A percentile compares a stretch with the other conserved stretches of the same genome.
phyloP scores from a whole-genome alignment of 352 stramenopile genomes.

The Phytophthora lateralis region DNA sequence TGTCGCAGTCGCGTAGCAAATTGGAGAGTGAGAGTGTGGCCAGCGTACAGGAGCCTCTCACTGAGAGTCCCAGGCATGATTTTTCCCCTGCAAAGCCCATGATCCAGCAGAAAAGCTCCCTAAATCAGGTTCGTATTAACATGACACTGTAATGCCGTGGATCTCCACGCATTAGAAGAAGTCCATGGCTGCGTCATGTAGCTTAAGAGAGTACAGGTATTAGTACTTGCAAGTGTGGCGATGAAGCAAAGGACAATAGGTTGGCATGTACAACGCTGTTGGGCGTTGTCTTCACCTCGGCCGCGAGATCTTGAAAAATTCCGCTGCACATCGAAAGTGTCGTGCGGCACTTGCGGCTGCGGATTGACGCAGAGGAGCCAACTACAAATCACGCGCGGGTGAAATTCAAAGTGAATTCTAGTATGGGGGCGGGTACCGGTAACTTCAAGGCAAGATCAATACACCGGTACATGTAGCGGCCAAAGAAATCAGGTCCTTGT shows the following conservation, averaged over 20 bases:
- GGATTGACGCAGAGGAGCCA: conserved; percentile 5
- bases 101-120: conserved; percentile 8
- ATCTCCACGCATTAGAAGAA: too few species aligned
- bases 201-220: too few species aligned
- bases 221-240: too few species aligned
- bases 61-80: not conserved
- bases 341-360: conserved; percentile 4
- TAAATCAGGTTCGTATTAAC: not conserved
- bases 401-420: too few species aligned
- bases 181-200: too few species aligned
- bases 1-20: conserved; percentile 9
- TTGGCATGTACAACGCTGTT: too few species aligned
- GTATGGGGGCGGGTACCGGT: too few species aligned
- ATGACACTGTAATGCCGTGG: not conserved
- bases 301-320: conserved; percentile 7
- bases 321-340: conserved; percentile 15
- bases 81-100: conserved; percentile 17
- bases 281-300: not conserved
- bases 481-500: too few species aligned
- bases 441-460: too few species aligned
- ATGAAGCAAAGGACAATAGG: not conserved
- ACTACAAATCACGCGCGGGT: not conserved
- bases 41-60: too few species aligned
- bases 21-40: conserved; percentile 19
- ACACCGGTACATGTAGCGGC: too few species aligned